A percentile compares a stretch with the other conserved stretches of the same genome.
These are phyloP conservation scores for Borealophlyctis nickersoniae DNA, from an alignment of 192 early-diverging fungal species.

Conservation along the genomic window DNA sequence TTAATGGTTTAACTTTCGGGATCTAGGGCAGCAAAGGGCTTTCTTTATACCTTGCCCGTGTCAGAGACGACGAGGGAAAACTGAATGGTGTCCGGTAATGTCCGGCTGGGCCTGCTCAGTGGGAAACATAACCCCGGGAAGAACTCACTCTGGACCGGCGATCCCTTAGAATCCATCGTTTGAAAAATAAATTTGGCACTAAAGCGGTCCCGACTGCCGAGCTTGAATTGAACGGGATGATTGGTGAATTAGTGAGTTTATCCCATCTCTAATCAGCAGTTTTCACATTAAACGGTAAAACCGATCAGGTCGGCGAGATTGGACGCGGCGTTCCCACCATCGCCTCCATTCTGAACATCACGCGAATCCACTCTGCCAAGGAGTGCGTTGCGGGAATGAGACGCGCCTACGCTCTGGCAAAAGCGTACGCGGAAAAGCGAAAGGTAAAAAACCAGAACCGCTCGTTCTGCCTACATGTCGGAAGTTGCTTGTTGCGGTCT, in stretches of 20 bases:
- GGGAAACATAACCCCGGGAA: too few relatives aligned
- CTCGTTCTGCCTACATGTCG: not conserved
- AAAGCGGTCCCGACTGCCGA: constrained; percentile 72
- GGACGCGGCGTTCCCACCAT: constrained; percentile 61
- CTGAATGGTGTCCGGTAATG: constrained; percentile 63
- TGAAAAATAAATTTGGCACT: constrained; percentile 72
- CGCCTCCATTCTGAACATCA: constrained; percentile 66
- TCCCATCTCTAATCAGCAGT: constrained; percentile 24
- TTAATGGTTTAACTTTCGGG: too few relatives aligned
- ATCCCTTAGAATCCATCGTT: constrained; percentile 61
- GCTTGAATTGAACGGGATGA: constrained; percentile 56
- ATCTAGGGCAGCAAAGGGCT: constrained; percentile 59
- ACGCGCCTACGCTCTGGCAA: constrained; percentile 45
- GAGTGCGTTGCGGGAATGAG: constrained; percentile 44
- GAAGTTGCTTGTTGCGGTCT: not conserved
- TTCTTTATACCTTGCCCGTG: constrained; percentile 57
- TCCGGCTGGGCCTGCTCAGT: not conserved
- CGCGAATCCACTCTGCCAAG: constrained; percentile 58
- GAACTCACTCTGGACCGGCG: too few relatives aligned
- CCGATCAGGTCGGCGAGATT: constrained; percentile 47
- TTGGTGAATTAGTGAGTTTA: too few relatives aligned
- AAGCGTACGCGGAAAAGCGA: constrained; percentile 61
- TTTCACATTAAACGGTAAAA: constrained; percentile 11
- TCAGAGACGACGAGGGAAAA: constrained; percentile 50
- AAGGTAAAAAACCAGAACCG: too few relatives aligned